Evolutionary conservation across 192 early-diverging fungal genomes (phyloP), one percentile per base, ranked within the genome.

Genomic region (Coemansia sp.): DNA sequence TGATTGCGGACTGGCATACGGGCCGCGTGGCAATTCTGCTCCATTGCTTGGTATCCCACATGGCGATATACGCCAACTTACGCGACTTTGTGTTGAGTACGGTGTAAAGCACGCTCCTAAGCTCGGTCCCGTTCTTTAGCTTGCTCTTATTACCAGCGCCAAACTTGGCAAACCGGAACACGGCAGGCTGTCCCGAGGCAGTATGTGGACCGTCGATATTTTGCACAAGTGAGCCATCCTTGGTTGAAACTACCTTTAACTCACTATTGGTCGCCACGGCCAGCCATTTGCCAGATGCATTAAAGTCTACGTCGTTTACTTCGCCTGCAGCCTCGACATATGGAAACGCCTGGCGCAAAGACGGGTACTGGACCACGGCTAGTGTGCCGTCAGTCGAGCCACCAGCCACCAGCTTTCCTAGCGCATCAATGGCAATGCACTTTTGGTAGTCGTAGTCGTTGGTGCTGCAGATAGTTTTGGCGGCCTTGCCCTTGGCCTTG

Each of bases 311-410:
- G 39, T 84, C 81, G 70, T 78, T 84, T 4, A 84, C 63, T 59
- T 84, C 81, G 60, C 23, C 63, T 0, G 67, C 32, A 0, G 81
- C 81, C 25, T 73, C 77, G 63, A 84, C 46, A 65, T 68, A 78
- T 19, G 81, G 68, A 37, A 78, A 76, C 31, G 39, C 76, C 17
- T 67, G 81, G 7, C 48, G 48, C 45, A 84, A 42, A 51, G 70
- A 69, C 51, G 81, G 76, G 36, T 76, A 75, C n/a, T 62, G 44
- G 9, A 76, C 48, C 8, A 84, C 81, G 0, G 77, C 66, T 25
- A 84, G 62, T 23, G 77, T 84, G 32, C 81, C 81, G 46, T 84
- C 74, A 2, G 81, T 73, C 37, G 81, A 69, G 11, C 81, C 81
- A 29, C 71, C 68, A 11, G 76, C 81, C 4, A 84, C 62, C 4